Base-by-base conservation (phyloP, 2,329 filamentous ascomycete species). In the Botrytis porri region DNA sequence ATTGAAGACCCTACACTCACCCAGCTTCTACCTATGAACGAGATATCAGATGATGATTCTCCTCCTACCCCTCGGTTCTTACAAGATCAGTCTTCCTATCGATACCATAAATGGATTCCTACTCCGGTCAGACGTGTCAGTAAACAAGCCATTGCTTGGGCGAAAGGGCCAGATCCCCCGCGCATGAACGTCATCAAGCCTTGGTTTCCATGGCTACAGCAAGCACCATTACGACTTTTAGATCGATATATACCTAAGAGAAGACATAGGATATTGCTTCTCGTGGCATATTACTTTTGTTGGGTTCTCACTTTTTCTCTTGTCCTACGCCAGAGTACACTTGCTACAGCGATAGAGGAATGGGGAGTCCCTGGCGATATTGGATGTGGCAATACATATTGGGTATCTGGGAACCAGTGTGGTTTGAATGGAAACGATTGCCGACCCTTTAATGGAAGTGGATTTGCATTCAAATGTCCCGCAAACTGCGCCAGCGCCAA, bases 391-490 rank as follows among this genome's bases (percentile, higher is more conserved):
- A 86, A 87, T 71, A 87, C 89, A 22, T 93, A 92, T 79, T 96
- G 93, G 92, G 86, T 84, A 14, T 81, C 89, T 54, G 90, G 89
- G 48, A 95, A 94, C 79, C 84, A 83, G 20, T 96, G 93, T 80
- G 93, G 92, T 0, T 79, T 95, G 22, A 89, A 95, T 76, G 93
- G 93, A 10, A 88, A 89, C 74, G 84, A 89, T 69, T 96, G 93
- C 79, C 88, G 92, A 14, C 93, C 93, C 0, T 96, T 96, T 79
- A 87, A 87, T 73, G 90, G 89, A 75, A 88, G 84, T 72, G 88
- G 89, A 0, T 90, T 94, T 77, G 86, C 92, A 0, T 96, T 96
- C 80, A 86, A 90, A 71, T 96, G 93, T 78, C 89, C 92, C 1
- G 92, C 90, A 25, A 90, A 89, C 77, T 96, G 93, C 81, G 87